A percentile compares a stretch with the other conserved stretches of the same genome.
Conservation (phyloP, 805 yeast species). For the Candida oleophila region DNA sequence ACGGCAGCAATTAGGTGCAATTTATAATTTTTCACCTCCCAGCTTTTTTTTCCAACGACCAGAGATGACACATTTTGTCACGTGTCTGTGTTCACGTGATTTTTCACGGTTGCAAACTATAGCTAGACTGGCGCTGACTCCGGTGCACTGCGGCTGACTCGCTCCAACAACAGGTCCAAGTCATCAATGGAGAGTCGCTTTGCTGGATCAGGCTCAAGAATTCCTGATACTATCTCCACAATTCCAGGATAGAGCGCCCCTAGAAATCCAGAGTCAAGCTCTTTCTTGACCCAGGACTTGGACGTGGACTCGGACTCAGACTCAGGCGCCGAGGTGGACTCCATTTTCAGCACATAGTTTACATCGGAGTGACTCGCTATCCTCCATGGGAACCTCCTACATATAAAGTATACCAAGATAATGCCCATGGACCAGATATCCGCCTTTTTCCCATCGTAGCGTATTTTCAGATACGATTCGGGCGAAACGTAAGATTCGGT, state of each 20-base stretch:
- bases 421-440: constrained; percentile 56
- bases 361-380: constrained; percentile 35
- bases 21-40: background rate
- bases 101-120: background rate
- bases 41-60: background rate
- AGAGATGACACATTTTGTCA: background rate
- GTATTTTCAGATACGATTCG: constrained; percentile 35
- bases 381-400: constrained; percentile 47
- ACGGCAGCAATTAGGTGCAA: background rate
- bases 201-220: constrained; percentile 3
- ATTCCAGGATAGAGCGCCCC: constrained; percentile 1
- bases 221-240: background rate
- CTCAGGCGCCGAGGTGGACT: too few relatives aligned
- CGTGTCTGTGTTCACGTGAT: too few relatives aligned
- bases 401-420: constrained; percentile 31
- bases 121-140: background rate
- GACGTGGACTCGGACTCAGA: too few relatives aligned
- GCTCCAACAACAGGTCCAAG: background rate
- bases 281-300: background rate
- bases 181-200: background rate
- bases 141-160: background rate
- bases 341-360: constrained; percentile 12
- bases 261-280: background rate
- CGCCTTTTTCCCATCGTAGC: constrained; percentile 39
- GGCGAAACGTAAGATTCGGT: constrained; percentile 48